Conservation (phyloP, 106 monocot species). For the Dioscorea alata region DNA sequence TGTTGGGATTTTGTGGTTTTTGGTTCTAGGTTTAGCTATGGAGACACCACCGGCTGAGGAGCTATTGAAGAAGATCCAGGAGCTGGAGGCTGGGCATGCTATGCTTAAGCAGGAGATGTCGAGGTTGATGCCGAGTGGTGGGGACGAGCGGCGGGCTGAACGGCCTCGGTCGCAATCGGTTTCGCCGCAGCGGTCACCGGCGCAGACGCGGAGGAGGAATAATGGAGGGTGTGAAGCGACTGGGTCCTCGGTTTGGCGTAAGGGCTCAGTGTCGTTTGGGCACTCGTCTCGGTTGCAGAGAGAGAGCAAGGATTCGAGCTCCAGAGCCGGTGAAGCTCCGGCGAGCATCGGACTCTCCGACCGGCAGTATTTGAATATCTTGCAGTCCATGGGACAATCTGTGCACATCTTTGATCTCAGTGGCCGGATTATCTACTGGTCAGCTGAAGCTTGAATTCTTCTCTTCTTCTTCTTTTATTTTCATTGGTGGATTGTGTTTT, state of each 20-base stretch:
- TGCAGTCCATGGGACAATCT: constrained; percentile 80
- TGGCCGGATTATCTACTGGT: constrained; percentile 71
- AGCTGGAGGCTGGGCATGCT: constrained; percentile 68
- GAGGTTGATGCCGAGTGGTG: constrained; percentile 31
- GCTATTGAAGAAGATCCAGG: constrained; percentile 78
- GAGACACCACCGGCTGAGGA: constrained; percentile 39
- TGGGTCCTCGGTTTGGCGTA: constrained; percentile 10
- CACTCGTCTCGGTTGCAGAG: constrained; percentile 46
- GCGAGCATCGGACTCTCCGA: constrained; percentile 38
- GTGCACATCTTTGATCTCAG: constrained; percentile 61
- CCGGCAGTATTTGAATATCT: constrained; percentile 43
- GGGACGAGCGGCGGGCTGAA: constrained; percentile 6
- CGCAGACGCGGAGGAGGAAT: constrained; percentile 16
- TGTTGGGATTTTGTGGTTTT: no score
- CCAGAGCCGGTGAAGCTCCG: not conserved
- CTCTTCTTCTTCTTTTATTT: not conserved
- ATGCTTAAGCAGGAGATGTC: constrained; percentile 77
- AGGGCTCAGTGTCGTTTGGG: constrained; percentile 39
- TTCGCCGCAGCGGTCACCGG: constrained; percentile 52
- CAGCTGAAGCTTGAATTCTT: not conserved
- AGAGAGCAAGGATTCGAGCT: constrained; percentile 28
- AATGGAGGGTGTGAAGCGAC: constrained; percentile 11
- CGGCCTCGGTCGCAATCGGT: constrained; percentile 52
- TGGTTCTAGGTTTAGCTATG: not conserved
- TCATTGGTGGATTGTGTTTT: not conserved